These are phyloP conservation scores for Oryza brachyantha DNA, from an alignment of 176 grass and related monocot genomes.

Conservation along the genomic window DNA sequence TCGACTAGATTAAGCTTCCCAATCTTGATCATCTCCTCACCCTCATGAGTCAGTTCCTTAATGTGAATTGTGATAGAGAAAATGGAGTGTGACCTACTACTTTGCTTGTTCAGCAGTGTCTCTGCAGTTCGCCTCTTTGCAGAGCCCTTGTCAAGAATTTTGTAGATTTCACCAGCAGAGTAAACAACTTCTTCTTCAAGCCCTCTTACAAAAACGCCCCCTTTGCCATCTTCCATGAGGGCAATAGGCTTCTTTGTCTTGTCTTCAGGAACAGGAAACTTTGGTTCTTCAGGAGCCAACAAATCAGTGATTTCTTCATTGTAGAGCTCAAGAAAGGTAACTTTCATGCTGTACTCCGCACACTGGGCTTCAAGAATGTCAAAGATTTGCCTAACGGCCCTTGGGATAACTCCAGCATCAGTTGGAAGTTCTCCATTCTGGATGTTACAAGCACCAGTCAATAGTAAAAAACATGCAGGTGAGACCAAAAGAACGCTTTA, in stretches of 20 bases:
- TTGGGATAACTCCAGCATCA: constrained; percentile 97
- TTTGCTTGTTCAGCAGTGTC: constrained; percentile 98
- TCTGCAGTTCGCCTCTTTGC: constrained; percentile 97
- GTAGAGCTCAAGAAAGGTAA: constrained; percentile 96
- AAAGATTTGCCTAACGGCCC: constrained; percentile 86
- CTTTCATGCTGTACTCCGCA: constrained; percentile 98
- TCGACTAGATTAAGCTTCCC: constrained; percentile 99
- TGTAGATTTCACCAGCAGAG: constrained; percentile 90
- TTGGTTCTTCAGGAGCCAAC: constrained; percentile 76
- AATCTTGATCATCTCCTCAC: constrained; percentile 99
- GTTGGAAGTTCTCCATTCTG: constrained; percentile 90
- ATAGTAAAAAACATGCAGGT: constrained; percentile 8
- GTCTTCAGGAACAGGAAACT: constrained; percentile 76
- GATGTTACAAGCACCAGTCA: constrained; percentile 34
- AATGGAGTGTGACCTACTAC: constrained; percentile 97
- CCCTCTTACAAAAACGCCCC: constrained; percentile 94
- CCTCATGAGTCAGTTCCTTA: constrained; percentile 91
- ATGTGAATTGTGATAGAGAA: constrained; percentile 99
- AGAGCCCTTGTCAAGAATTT: constrained; percentile 97
- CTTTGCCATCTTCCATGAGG: constrained; percentile 99
- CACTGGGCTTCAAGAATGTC: constrained; percentile 86
- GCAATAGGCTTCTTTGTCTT: constrained; percentile 97
- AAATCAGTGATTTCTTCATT: constrained; percentile 98
- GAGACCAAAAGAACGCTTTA: neutral
- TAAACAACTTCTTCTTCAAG: constrained; percentile 98